Evolutionary conservation across 176 grass and related monocot genomes (phyloP).

Genomic region (Oryza nivara): DNA sequence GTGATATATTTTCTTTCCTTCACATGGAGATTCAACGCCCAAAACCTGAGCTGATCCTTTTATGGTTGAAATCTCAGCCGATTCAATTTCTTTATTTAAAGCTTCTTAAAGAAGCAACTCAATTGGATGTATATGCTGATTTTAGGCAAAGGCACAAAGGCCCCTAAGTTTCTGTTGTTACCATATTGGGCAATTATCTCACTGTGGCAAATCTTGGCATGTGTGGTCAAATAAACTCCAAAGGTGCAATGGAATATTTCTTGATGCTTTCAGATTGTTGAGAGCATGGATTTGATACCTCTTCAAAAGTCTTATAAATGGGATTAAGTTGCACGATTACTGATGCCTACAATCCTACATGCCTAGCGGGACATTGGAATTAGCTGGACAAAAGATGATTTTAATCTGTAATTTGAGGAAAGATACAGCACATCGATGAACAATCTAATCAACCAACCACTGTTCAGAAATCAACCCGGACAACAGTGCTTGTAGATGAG

Average conservation of each 20-base stretch:
- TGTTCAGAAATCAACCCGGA: background rate
- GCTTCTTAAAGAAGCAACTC: background rate
- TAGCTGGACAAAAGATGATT: background rate
- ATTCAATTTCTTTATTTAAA: background rate
- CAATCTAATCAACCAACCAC: background rate
- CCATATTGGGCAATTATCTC: conserved; percentile 4
- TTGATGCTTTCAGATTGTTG: background rate
- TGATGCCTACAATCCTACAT: background rate
- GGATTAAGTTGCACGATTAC: background rate
- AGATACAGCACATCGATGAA: background rate
- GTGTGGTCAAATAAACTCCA: conserved; percentile 18
- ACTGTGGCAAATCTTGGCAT: background rate
- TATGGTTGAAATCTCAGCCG: background rate
- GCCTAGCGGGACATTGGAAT: background rate
- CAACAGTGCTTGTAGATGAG: background rate
- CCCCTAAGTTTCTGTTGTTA: background rate
- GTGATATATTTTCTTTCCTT: conserved; percentile 11
- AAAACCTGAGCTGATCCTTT: background rate
- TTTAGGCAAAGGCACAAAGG: conserved; percentile 21
- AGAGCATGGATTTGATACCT: background rate
- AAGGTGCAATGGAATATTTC: conserved; percentile 8
- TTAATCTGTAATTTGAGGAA: background rate
- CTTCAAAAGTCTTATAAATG: conserved; percentile 18
- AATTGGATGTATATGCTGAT: background rate
- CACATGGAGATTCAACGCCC: background rate